Base-by-base conservation (phyloP, 495 filamentous ascomycete genomes). In the Staphylotrichum longicolle region DNA sequence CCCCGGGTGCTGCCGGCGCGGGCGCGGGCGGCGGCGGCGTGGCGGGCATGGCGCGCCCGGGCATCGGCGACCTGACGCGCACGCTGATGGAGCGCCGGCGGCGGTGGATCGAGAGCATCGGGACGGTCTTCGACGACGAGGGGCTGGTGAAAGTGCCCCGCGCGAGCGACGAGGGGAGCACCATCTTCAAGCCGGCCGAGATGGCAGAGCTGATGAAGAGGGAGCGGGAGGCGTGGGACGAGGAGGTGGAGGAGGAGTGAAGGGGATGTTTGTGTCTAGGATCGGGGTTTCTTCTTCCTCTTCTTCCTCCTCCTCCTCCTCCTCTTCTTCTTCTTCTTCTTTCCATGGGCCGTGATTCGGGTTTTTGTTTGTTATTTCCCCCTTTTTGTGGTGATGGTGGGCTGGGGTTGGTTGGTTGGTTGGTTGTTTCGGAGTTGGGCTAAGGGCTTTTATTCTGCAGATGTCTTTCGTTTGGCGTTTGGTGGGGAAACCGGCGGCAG, bases 51-150 rank as follows among this genome's bases (percentile, higher is more conserved):
- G 85, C 83, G 10, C 83, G 90, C 30, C 89, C 93, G 4, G 90
- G 89, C 34, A 95, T 99, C 59, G 95, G 94, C 37, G 94, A 99
- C 70, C 82, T 88, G 35, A 93, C 93, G 3, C 85, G 88, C 68
- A 90, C 86, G 27, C 77, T 98, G 49, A 96, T 99, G 93, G 91
- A 96, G 64, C 80, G 93, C 57, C 78, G 91, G 62, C 82, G 82
- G 70, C 83, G 89, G 65, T 99, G 94, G 94, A 88, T 89, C 62
- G 86, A 91, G 53, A 89, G 81, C 47, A 94, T 98, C 69, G 87
- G 91, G 5, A 86, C 89, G 0, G 90, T 97, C 4, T 96, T 98
- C 63, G 83, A 90, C 34, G 88, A 87, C 64, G 89, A 89, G 50
- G 74, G 68, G 11, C 59, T 81, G 6, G 67, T 68, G 42, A 77